Conservation (phyloP, 371 early-diverging fungal genomes). For the Mortierella sp. region DNA sequence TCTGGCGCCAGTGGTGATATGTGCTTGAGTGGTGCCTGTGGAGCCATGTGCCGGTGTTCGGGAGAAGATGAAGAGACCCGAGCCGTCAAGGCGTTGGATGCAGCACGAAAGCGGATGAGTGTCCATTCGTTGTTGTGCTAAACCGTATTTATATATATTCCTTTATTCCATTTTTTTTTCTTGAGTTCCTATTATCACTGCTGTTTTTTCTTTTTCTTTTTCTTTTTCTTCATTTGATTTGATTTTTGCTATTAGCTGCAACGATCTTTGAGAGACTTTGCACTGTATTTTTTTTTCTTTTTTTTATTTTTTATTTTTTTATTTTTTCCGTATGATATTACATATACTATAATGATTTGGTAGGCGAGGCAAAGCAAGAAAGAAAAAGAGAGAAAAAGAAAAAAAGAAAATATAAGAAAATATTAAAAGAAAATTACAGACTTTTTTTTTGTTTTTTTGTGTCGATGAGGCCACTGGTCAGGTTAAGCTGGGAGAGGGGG, state of each 20-base stretch:
- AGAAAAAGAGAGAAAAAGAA: background rate
- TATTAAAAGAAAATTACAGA: too few species aligned
- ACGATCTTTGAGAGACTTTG: too few species aligned
- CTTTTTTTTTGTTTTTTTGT: too few species aligned
- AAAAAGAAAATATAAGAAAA: too few species aligned
- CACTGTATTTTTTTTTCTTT: background rate
- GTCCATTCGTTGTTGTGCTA: slow-evolving; percentile 47
- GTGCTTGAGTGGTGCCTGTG: slow-evolving; percentile 51
- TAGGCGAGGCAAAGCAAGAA: slow-evolving; percentile 8
- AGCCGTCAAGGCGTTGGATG: slow-evolving; percentile 50
- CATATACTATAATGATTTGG: background rate
- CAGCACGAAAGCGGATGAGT: slow-evolving; percentile 52
- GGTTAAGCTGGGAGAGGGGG: too few species aligned
- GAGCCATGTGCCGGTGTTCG: slow-evolving; percentile 39
- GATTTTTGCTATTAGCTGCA: too few species aligned
- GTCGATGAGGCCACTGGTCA: too few species aligned
- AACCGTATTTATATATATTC: background rate
- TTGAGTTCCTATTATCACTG: too few species aligned
- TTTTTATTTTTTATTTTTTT: background rate
- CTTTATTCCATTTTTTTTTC: too few species aligned
- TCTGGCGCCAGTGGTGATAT: slow-evolving; percentile 1
- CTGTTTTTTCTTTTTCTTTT: background rate
- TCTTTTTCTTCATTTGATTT: background rate
- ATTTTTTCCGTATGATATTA: background rate
- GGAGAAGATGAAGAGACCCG: slow-evolving; percentile 50